These are phyloP conservation scores for Raphanus sativus DNA, from an alignment of 345 rosid species.

Conservation along the genomic window DNA sequence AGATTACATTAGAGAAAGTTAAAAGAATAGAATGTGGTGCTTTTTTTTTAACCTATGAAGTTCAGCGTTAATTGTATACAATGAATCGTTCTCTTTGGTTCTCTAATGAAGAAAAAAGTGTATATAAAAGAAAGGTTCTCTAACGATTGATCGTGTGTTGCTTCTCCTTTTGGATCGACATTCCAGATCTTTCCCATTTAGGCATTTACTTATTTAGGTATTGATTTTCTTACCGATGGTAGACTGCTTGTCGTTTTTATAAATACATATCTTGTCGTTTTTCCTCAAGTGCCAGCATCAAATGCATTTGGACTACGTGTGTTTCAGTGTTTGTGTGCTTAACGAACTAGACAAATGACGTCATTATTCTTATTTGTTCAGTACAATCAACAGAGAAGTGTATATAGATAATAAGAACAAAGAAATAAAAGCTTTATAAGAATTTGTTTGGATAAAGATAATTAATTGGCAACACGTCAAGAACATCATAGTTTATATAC, in stretches of 20 bases:
- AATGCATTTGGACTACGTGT: not conserved
- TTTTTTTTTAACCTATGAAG: not conserved
- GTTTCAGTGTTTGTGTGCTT: slow-evolving; percentile 8
- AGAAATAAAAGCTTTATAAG: not conserved
- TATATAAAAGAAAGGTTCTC: not conserved
- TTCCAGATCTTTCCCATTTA: not conserved
- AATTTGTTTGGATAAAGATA: slow-evolving; percentile 35
- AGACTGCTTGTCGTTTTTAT: slow-evolving; percentile 24
- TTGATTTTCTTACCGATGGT: not conserved
- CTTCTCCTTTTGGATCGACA: not conserved
- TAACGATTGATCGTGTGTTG: not conserved
- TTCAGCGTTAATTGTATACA: slow-evolving; percentile 21
- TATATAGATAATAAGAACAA: not conserved
- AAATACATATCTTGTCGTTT: not conserved
- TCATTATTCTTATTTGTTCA: slow-evolving; percentile 23
- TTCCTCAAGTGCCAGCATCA: not conserved
- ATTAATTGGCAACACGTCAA: slow-evolving; percentile 39
- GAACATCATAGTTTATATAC: slow-evolving; percentile 30
- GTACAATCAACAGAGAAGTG: slow-evolving; percentile 6
- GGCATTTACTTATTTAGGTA: not conserved
- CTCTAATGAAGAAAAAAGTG: not conserved
- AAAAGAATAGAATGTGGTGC: slow-evolving; percentile 12
- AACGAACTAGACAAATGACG: slow-evolving; percentile 29
- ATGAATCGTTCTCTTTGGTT: not conserved
- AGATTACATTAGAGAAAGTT: not conserved